A percentile compares a stretch with the other conserved stretches of the same genome.
Conservation (phyloP, 306 rosid species). For the Gynostemma pentaphyllum region DNA sequence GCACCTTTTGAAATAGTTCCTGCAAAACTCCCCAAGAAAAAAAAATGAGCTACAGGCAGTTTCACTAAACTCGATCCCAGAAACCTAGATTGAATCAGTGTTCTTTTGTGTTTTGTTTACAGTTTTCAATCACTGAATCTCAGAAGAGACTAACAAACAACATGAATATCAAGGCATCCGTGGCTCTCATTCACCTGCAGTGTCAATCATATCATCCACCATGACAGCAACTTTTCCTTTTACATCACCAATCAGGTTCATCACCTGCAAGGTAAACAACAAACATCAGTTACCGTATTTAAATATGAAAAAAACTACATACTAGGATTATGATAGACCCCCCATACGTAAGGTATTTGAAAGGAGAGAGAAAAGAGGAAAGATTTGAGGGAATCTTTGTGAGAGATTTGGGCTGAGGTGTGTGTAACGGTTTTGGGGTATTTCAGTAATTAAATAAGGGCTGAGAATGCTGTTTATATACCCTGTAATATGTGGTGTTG, state of each 20-base stretch:
- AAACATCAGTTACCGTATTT: not conserved
- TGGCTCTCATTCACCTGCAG: constrained; percentile 70
- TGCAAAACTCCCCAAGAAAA: constrained; percentile 5
- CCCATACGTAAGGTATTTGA: too few species aligned
- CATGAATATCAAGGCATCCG: not conserved
- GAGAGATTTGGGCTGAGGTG: too few species aligned
- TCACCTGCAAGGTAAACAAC: constrained; percentile 40
- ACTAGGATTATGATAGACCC: too few species aligned
- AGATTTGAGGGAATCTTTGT: too few species aligned
- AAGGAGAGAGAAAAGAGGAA: too few species aligned
- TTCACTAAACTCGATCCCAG: too few species aligned
- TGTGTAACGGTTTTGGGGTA: too few species aligned
- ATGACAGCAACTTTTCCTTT: constrained; percentile 96
- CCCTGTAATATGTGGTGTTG: too few species aligned
- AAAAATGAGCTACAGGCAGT: not conserved
- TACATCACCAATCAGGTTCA: constrained; percentile 96
- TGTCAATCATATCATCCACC: constrained; percentile 99
- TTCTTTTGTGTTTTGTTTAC: not conserved
- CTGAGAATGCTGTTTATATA: too few species aligned
- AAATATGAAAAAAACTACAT: not conserved
- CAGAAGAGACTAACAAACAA: not conserved
- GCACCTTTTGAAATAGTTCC: constrained; percentile 97
- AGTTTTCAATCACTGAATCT: not conserved
- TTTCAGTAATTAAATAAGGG: too few species aligned
- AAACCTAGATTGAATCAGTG: not conserved